phyloP scores from a whole-genome alignment of 768 basidiomycete species.

The Ramaria sp. region DNA sequence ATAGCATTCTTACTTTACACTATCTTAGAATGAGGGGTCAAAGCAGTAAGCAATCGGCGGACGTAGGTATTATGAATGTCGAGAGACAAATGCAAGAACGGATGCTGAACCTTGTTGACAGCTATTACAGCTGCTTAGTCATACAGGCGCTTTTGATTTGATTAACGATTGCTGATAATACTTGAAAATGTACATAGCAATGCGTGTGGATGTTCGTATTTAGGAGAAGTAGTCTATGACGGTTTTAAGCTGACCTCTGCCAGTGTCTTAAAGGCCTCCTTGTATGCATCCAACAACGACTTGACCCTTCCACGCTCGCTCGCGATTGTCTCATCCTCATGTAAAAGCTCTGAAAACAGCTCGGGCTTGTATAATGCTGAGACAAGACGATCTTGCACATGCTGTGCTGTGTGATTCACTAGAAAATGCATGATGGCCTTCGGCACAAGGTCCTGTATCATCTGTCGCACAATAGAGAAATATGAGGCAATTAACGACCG shows the following conservation, averaged over 20 bases:
- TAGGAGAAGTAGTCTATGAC: conserved; percentile 19
- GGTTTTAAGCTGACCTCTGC: conserved; percentile 75
- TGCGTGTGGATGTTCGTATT: neutral
- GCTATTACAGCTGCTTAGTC: conserved; percentile 6
- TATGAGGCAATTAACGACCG: conserved; percentile 92
- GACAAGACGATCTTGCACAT: conserved; percentile 95
- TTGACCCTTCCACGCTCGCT: conserved; percentile 91
- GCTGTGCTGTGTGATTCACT: conserved; percentile 93
- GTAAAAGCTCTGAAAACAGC: conserved; percentile 79
- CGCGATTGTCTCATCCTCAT: conserved; percentile 92
- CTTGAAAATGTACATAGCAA: neutral
- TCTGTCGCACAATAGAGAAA: conserved; percentile 92
- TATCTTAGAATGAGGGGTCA: neutral
- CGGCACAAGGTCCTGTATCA: conserved; percentile 92
- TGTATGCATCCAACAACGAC: conserved; percentile 90
- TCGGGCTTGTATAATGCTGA: conserved; percentile 90
- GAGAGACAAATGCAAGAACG: neutral
- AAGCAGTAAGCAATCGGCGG: neutral
- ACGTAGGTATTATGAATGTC: neutral
- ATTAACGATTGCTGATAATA: no score
- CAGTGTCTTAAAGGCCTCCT: conserved; percentile 81
- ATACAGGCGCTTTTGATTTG: neutral
- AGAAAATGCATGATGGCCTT: conserved; percentile 98
- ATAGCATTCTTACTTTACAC: neutral
- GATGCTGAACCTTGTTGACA: neutral